Evolutionary conservation across 108 stramenopile species (phyloP).

Genomic region (Bacterosira constricta): DNA sequence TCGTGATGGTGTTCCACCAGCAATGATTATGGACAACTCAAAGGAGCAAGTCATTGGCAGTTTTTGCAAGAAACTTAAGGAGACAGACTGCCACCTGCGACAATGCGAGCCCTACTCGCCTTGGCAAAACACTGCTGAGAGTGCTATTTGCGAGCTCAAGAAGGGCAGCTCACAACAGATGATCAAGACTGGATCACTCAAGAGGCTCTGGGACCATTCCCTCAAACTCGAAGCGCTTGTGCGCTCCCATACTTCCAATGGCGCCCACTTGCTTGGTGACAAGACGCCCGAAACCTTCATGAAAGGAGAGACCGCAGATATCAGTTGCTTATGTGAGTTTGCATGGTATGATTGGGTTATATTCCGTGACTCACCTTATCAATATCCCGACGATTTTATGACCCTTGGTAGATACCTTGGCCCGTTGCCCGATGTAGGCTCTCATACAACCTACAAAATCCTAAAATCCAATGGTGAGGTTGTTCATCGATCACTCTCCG

Average conservation of each 20-base stretch:
- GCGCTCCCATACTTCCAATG: slow-evolving; percentile 26
- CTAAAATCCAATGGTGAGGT: too few relatives aligned
- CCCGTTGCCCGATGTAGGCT: slow-evolving; percentile 9
- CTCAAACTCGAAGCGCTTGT: slow-evolving; percentile 14
- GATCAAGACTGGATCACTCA: neutral
- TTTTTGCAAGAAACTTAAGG: neutral
- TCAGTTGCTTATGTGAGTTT: too few relatives aligned
- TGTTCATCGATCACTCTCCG: too few relatives aligned
- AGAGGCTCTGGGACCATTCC: slow-evolving; percentile 29
- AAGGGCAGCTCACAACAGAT: slow-evolving; percentile 2
- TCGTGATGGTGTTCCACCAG: neutral
- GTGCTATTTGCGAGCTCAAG: slow-evolving; percentile 29
- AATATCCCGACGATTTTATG: neutral
- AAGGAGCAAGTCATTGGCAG: slow-evolving; percentile 11
- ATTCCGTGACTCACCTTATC: neutral
- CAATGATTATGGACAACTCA: slow-evolving; percentile 17
- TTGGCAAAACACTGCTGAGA: neutral
- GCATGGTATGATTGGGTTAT: slow-evolving; percentile 45
- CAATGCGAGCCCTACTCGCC: slow-evolving; percentile 5
- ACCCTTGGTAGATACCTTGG: slow-evolving; percentile 31
- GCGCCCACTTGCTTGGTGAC: slow-evolving; percentile 15
- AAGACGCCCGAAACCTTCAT: slow-evolving; percentile 13
- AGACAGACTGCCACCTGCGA: neutral
- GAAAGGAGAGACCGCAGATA: slow-evolving; percentile 42
- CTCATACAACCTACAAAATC: slow-evolving; percentile 4